phyloP scores from a whole-genome alignment of 345 rosid genomes.

The Eucalyptus curtisii region DNA sequence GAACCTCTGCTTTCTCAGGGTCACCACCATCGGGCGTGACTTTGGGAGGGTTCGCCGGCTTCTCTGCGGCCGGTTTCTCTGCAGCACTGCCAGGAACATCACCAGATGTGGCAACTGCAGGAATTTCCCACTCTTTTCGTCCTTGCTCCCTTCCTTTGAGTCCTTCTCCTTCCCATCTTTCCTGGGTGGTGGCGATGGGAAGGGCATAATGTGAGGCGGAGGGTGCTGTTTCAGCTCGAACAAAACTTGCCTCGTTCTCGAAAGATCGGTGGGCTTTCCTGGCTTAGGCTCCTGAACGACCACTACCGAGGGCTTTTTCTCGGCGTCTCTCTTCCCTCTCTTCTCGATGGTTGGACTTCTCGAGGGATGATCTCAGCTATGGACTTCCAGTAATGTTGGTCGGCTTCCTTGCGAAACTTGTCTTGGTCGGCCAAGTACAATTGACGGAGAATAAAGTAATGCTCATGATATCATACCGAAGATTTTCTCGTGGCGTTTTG shows the following conservation, averaged over 20 bases:
- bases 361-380: conserved; percentile 86
- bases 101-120: conserved; percentile 1
- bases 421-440: conserved; percentile 48
- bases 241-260: conserved; percentile 77
- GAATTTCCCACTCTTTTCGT: not conserved
- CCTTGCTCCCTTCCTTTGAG: conserved; percentile 21
- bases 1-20: no score
- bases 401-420: conserved; percentile 85
- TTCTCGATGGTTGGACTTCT: conserved; percentile 82
- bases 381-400: conserved; percentile 58
- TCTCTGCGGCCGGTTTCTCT: not conserved
- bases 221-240: conserved; percentile 68
- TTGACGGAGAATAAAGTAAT: not conserved
- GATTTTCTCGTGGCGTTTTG: not conserved
- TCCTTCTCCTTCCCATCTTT: conserved; percentile 19
- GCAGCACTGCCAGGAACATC: not conserved
- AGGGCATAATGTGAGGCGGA: conserved; percentile 76
- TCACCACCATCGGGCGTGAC: no score
- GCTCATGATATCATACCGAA: no score
- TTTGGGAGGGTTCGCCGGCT: no score
- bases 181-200: conserved; percentile 34
- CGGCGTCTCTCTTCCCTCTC: conserved; percentile 61
- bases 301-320: conserved; percentile 50
- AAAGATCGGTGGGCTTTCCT: conserved; percentile 72
- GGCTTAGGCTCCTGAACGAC: conserved; percentile 86